Conservation (phyloP, 768 basidiomycete genomes). For the Mycena vitilis region DNA sequence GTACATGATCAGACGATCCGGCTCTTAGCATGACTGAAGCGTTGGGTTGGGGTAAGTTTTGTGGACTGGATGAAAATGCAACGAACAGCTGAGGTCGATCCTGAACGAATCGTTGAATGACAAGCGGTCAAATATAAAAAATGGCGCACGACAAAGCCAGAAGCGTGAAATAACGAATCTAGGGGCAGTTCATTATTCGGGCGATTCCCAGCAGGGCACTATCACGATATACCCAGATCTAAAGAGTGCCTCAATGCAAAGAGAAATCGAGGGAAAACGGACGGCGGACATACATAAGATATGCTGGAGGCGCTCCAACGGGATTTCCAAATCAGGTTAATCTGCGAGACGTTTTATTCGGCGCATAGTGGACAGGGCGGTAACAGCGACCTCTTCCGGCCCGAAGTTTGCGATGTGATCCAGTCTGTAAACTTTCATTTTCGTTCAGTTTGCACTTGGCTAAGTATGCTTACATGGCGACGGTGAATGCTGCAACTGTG, state of each 20-base stretch:
- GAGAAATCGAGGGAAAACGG: too few relatives aligned
- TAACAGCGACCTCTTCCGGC: conserved; percentile 16
- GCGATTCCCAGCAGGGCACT: neutral
- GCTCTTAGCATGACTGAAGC: conserved; percentile 19
- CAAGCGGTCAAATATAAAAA: neutral
- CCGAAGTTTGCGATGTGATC: conserved; percentile 26
- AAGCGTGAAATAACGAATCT: conserved; percentile 31
- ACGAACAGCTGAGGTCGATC: conserved; percentile 13
- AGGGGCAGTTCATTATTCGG: neutral
- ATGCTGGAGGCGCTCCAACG: conserved; percentile 11
- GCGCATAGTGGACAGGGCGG: neutral
- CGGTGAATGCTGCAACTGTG: conserved; percentile 15
- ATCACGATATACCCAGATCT: conserved; percentile 18
- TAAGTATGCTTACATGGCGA: conserved; percentile 5
- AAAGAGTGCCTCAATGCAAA: neutral
- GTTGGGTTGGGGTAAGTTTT: too few relatives aligned
- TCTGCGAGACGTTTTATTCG: neutral
- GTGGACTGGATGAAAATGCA: neutral
- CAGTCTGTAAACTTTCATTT: conserved; percentile 10
- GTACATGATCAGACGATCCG: conserved; percentile 18
- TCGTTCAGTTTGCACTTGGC: neutral
- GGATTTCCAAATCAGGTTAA: conserved; percentile 25
- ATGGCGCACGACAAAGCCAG: neutral
- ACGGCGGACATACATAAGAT: conserved; percentile 10
- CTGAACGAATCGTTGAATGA: neutral